Base-by-base conservation (phyloP, 2,329 filamentous ascomycete species). In the Fusarium pseudocircinatum region DNA sequence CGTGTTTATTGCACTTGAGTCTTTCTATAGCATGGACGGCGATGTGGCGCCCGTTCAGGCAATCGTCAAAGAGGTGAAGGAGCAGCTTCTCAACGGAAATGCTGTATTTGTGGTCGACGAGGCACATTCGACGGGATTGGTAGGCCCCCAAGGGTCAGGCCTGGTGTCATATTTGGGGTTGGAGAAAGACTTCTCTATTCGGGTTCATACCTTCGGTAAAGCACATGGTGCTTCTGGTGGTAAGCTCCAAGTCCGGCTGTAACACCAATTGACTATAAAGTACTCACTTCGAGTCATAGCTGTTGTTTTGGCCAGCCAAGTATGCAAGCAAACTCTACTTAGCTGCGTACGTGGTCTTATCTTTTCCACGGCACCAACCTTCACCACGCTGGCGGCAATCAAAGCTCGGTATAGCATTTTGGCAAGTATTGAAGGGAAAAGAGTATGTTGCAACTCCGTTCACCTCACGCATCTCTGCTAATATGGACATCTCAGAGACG, bases 391-490 rank as follows among this genome's bases (percentile, higher is more conserved):
- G 39, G 49, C n/a, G 1, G 59, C 59, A 26, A 32, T 61, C 24
- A 61, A 32, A 12, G 39, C 6, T n/a, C 32, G 59, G 3, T 57
- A 62, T 4, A 46, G 16, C 7, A 37, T 62, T 7, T 7, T 62
- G 8, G 39, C 40, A 2, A 46, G 26, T 26, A 12, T 8, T 3
- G 39, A 62, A 37, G 50, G 59, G 1, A 2, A 57, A 44, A 62
- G 16, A 18, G 59, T 57, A 44, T 3, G 50, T 43, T 13, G 7
- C 6, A 20, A 4, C 6, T 3, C 3, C 8, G 7, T 7, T 8
- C 5, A 1, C 0, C 4, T n/a, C 4, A 30, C 0, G 7, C 2
- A 14, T 6, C 18, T 6, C 20, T 12, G 4, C 39, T 57, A 15
- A 57, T 22, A 0, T 7, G 13, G 4, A 16, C 5, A 30, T 0